Evolutionary conservation across 176 grass and related monocot species (phyloP).

Genomic region (Triticum monococcum): DNA sequence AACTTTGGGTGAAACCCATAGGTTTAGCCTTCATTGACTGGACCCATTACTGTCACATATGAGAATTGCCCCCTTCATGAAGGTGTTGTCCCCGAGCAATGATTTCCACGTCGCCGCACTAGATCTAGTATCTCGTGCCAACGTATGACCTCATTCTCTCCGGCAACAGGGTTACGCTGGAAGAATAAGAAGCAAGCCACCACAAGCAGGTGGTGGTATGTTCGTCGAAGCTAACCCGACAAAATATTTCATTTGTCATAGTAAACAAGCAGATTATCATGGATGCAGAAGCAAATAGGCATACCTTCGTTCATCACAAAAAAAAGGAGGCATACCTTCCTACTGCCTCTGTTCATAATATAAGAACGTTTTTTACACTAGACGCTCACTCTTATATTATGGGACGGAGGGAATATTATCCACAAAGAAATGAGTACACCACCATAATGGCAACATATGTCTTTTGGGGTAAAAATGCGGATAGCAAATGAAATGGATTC

Average conservation of each 20-base stretch:
- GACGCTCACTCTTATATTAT: too few species aligned
- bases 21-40: not conserved
- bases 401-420: too few species aligned
- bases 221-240: not conserved
- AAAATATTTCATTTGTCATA: not conserved
- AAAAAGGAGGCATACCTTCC: not conserved
- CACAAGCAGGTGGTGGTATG: too few species aligned
- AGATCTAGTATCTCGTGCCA: not conserved
- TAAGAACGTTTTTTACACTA: too few species aligned
- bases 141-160: not conserved
- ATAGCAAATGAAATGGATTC: not conserved
- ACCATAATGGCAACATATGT: too few species aligned
- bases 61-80: not conserved
- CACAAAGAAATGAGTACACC: too few species aligned
- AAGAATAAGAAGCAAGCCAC: not conserved
- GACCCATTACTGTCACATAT: not conserved
- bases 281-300: not conserved
- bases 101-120: not conserved
- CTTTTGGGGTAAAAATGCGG: not conserved
- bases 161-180: not conserved
- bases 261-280: not conserved
- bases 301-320: too few species aligned
- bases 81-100: not conserved
- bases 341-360: too few species aligned
- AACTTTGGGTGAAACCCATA: not conserved